These are phyloP conservation scores for Monosporozyma unispora DNA, from an alignment of 805 yeast species.

Conservation along the genomic window DNA sequence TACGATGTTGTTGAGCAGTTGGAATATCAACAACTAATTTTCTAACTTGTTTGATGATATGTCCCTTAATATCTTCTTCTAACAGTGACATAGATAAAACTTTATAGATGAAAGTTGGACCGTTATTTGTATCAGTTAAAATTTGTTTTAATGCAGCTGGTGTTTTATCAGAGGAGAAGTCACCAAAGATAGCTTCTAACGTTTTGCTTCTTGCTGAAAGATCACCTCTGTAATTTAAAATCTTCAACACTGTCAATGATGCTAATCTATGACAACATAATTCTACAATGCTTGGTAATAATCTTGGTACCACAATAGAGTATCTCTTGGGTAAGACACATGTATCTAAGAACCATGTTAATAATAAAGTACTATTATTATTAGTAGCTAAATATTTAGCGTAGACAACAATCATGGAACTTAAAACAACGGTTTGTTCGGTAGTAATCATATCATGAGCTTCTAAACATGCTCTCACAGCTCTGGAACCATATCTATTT, in stretches of 20 bases:
- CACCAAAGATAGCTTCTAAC: slow-evolving; percentile 58
- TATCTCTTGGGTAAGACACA: slow-evolving; percentile 59
- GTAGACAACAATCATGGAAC: slow-evolving; percentile 69
- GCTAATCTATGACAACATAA: slow-evolving; percentile 79
- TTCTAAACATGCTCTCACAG: slow-evolving; percentile 87
- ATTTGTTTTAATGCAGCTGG: slow-evolving; percentile 47
- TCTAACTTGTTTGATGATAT: slow-evolving; percentile 53
- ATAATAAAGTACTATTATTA: slow-evolving; percentile 77
- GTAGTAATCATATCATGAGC: slow-evolving; percentile 50
- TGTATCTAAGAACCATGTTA: slow-evolving; percentile 93
- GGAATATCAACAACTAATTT: slow-evolving; percentile 51
- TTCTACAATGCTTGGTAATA: slow-evolving; percentile 51
- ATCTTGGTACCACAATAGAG: slow-evolving; percentile 50
- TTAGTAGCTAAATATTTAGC: slow-evolving; percentile 74
- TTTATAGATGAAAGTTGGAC: slow-evolving; percentile 72
- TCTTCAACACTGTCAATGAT: slow-evolving; percentile 68
- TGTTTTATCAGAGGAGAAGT: slow-evolving; percentile 31
- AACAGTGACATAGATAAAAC: slow-evolving; percentile 64
- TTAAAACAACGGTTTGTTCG: slow-evolving; percentile 63
- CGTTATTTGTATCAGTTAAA: slow-evolving; percentile 58
- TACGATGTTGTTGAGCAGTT: slow-evolving; percentile 66
- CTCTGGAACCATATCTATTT: slow-evolving; percentile 91
- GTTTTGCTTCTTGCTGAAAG: slow-evolving; percentile 50
- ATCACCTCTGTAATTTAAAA: slow-evolving; percentile 62
- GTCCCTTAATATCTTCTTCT: slow-evolving; percentile 46